Evolutionary conservation across 2,329 filamentous ascomycete genomes (phyloP).

Genomic region (Pyricularia sp.): DNA sequence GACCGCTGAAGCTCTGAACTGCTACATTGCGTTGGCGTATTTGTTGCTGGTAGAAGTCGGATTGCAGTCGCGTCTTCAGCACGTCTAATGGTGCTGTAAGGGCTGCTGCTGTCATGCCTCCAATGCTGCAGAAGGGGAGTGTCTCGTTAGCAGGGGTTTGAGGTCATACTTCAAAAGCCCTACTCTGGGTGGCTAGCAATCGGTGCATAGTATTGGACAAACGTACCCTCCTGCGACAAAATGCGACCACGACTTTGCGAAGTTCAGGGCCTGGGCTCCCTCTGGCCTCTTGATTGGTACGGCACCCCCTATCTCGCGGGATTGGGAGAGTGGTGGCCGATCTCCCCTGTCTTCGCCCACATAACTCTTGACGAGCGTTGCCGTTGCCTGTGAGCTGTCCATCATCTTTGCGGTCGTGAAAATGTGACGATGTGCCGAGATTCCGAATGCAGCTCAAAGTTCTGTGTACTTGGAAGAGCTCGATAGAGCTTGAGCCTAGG

Average conservation of each 20-base stretch:
- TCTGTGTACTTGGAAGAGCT: not conserved
- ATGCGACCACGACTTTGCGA: slow-evolving; percentile 78
- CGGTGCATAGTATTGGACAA: not conserved
- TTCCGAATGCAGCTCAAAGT: not conserved
- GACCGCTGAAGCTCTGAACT: slow-evolving; percentile 39
- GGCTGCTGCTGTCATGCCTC: slow-evolving; percentile 84
- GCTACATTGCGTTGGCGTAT: slow-evolving; percentile 53
- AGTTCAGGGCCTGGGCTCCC: slow-evolving; percentile 11
- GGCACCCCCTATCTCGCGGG: slow-evolving; percentile 3
- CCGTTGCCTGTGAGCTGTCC: not conserved
- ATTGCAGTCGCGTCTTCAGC: slow-evolving; percentile 84
- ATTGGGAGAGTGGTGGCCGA: slow-evolving; percentile 1
- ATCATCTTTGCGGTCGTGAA: not conserved
- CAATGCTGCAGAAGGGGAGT: slow-evolving; percentile 41
- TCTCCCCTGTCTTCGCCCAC: not conserved
- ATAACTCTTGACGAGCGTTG: slow-evolving; percentile 1
- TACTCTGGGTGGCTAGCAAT: not conserved
- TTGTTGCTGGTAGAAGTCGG: slow-evolving; percentile 85
- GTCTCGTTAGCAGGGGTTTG: slow-evolving; percentile 4
- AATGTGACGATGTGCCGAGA: not conserved
- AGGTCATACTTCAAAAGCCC: not conserved
- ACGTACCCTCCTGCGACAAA: slow-evolving; percentile 80
- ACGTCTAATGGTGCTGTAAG: slow-evolving; percentile 91
- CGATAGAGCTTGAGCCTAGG: not conserved
- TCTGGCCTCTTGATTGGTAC: not conserved